Percentiles rank a stretch among this genome's conserved stretches.
These are phyloP conservation scores for Mortierella sp. DNA, from an alignment of 371 early-diverging fungal species.

Conservation along the genomic window DNA sequence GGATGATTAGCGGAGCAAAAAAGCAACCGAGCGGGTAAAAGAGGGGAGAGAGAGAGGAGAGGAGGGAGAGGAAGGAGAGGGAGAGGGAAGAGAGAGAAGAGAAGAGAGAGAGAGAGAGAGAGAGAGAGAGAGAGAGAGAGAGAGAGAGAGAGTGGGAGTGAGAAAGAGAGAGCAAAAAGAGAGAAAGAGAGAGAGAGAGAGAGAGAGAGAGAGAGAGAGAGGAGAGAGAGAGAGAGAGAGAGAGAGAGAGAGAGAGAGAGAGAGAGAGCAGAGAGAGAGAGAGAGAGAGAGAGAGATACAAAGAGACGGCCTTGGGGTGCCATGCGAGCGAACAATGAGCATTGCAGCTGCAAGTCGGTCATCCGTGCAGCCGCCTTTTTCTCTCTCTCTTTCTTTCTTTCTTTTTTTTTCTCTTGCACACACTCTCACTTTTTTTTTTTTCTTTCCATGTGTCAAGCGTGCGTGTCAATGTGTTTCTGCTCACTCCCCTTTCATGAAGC, in stretches of 20 bases:
- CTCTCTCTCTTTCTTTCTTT: no score
- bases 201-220: background rate
- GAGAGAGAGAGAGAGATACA: constrained; percentile 6
- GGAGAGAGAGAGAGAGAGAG: background rate
- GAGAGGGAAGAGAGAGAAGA: constrained; percentile 8
- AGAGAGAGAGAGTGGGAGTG: background rate
- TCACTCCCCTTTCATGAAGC: no score
- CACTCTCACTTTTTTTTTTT: no score
- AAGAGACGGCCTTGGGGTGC: no score
- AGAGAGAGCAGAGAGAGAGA: constrained; percentile 2
- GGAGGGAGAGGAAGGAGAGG: constrained; percentile 8
- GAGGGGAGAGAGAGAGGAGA: background rate
- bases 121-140: constrained; percentile 3
- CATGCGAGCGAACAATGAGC: no score
- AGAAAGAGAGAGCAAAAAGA: background rate
- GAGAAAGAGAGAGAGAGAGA: background rate
- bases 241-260: constrained; percentile 1
- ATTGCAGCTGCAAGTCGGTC: no score
- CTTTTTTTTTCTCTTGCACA: no score
- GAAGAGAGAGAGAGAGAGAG: background rate
- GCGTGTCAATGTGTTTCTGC: no score
- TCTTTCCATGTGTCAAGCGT: no score
- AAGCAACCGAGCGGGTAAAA: background rate
- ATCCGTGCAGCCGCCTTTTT: no score
- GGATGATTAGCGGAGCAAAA: no score